phyloP scores from a whole-genome alignment of 2,329 filamentous ascomycete genomes.

The Paecilomyces niveus region DNA sequence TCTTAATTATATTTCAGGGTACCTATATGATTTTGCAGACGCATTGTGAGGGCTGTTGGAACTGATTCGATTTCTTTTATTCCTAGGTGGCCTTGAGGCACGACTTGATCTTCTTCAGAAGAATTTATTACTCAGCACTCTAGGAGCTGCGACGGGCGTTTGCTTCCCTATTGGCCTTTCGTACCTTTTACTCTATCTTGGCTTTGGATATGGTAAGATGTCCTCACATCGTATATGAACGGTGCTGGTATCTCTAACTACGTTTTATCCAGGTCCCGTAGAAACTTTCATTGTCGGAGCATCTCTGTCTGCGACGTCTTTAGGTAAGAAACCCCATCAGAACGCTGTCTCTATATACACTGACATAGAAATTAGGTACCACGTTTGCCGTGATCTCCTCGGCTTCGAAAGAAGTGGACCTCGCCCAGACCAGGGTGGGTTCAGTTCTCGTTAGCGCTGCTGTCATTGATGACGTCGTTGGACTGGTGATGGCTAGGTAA shows the following conservation, averaged over 20 bases:
- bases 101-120: slow-evolving; percentile 41
- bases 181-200: slow-evolving; percentile 37
- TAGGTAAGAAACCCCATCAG: not conserved
- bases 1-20: slow-evolving; percentile 45
- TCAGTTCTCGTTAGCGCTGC: slow-evolving; percentile 41
- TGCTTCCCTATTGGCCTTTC: slow-evolving; percentile 41
- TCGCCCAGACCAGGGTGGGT: slow-evolving; percentile 38
- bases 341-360: not conserved
- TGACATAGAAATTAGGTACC: not conserved
- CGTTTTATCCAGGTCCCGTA: not conserved
- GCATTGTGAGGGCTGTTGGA: not conserved
- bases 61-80: not conserved
- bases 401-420: slow-evolving; percentile 27
- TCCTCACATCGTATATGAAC: not conserved
- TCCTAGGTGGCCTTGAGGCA: slow-evolving; percentile 38
- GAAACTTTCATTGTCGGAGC: not conserved
- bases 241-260: not conserved
- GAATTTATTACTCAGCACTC: slow-evolving; percentile 37
- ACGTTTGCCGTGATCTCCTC: slow-evolving; percentile 13
- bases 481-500: slow-evolving; percentile 23
- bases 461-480: slow-evolving; percentile 42
- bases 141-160: slow-evolving; percentile 39
- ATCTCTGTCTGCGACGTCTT: not conserved
- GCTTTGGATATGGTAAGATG: slow-evolving; percentile 34
- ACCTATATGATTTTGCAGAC: not conserved